These are phyloP conservation scores for Lichina pygmaea DNA, from an alignment of 495 filamentous ascomycete genomes.

Conservation along the genomic window DNA sequence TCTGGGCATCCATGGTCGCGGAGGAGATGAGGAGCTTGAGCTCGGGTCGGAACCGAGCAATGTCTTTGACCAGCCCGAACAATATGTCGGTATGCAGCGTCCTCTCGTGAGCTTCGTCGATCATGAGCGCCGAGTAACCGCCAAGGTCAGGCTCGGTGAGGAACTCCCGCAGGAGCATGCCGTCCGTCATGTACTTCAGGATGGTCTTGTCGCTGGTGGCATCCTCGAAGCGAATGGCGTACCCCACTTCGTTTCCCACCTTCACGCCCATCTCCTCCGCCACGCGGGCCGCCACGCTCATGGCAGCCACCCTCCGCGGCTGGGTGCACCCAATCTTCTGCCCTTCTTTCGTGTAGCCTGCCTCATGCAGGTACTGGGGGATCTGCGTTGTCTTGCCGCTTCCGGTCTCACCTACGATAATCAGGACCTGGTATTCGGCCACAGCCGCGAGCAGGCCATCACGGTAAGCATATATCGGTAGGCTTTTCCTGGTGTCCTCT, in stretches of 20 bases:
- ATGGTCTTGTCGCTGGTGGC: slow-evolving; percentile 78
- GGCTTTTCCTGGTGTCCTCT: slow-evolving; percentile 68
- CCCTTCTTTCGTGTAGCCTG: slow-evolving; percentile 18
- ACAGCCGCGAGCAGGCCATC: slow-evolving; percentile 22
- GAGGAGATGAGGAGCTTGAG: slow-evolving; percentile 83
- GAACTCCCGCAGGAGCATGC: slow-evolving; percentile 82
- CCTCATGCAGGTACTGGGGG: slow-evolving; percentile 59
- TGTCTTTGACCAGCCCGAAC: slow-evolving; percentile 75
- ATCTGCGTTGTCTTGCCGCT: slow-evolving; percentile 80
- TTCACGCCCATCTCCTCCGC: slow-evolving; percentile 85
- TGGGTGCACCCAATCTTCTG: slow-evolving; percentile 54
- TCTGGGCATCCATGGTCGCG: slow-evolving; percentile 84
- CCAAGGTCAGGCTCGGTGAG: slow-evolving; percentile 69
- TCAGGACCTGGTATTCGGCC: slow-evolving; percentile 51
- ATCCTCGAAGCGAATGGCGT: slow-evolving; percentile 90
- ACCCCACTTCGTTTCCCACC: slow-evolving; percentile 80
- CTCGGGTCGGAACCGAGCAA: slow-evolving; percentile 62
- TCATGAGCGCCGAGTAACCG: slow-evolving; percentile 77
- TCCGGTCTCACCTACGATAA: slow-evolving; percentile 75
- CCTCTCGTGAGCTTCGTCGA: slow-evolving; percentile 92
- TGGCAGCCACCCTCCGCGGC: slow-evolving; percentile 86
- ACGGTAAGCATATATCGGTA: slow-evolving; percentile 68
- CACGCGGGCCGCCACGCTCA: slow-evolving; percentile 84
- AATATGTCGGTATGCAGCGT: slow-evolving; percentile 82
- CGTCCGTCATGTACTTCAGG: slow-evolving; percentile 95